Base-by-base conservation (phyloP, 192 early-diverging fungal genomes). In the Mortierella hygrophila region DNA sequence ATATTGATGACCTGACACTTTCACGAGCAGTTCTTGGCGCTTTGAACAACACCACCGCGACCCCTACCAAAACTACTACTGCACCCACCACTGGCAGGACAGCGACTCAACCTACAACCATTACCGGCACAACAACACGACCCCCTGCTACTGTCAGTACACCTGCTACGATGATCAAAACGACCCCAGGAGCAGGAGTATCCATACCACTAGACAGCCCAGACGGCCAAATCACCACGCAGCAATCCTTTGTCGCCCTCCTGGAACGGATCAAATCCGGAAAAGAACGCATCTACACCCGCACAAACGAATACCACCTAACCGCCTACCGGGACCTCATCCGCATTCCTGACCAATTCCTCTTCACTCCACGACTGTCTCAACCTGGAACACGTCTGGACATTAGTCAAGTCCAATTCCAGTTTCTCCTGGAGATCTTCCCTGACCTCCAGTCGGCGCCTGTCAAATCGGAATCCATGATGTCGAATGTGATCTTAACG, bases 321-420 rank as follows among this genome's bases (percentile, higher is more conserved):
- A 35, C 4, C 20, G 0, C n/a, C 6, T 26, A 57, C 55, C 5
- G 9, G 7, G n/a, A 57, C n/a, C 42, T 72, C 70, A n/a, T 42
- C 70, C 70, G 35, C 70, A n/a, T 72, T n/a, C 70, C 70, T 37
- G 70, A 37, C 23, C 40, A 37, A 42, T 72, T 72, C 42, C 21
- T 72, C 70, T 72, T 69, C 18, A 40, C 21, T 0, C 35, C 35
- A 15, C 16, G 6, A 0, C 7, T 42, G 1, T 23, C 41, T n/a
- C 40, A 2, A 44, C 6, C 6, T 26, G 7, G 55, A 10, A 10
- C n/a, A 57, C 1, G 0, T 10, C n/a, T 26, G 23, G 1, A 4
- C 6, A n/a, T n/a, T 18, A 9, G 0, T 6, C 0, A n/a, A 9
- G 55, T 26, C 6, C 55, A 26, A 26, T 6, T 3, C n/a, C 21